Evolutionary conservation across 2,329 filamentous ascomycete genomes (phyloP), one percentile per base, ranked within the genome.

Genomic region (Fusarium sulawesiense): DNA sequence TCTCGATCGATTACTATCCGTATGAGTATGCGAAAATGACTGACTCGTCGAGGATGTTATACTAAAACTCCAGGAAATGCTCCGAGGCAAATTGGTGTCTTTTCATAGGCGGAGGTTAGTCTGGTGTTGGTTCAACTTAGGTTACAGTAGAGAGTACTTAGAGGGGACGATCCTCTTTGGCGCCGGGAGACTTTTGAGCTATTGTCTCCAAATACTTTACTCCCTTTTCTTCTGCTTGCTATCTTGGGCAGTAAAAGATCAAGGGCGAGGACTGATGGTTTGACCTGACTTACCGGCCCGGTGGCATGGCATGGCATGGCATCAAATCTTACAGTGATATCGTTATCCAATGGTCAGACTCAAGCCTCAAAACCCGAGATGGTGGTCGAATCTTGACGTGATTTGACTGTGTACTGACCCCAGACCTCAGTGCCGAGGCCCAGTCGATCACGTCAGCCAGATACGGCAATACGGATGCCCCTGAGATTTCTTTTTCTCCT

Each of bases 361-460:
- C 30, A 27, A 25, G 18, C 41, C 53, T 47, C 27, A 29, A 58
- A 50, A 64, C 50, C 61, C 59, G 40, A 64, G 30, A 23, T 60
- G 34, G 23, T 34, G 62, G 53, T 65, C 41, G 23, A 53, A 23
- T 56, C 37, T 37, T 37, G 34, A 37, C 18, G 34, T 44, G 56
- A 60, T 60, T 25, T 47, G 45, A 48, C 29, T 46, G 20, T 45
- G 16, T 25, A 34, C 20, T 18, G 41, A 18, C n/a, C 34, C 32
- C 50, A 49, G 37, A 23, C 16, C n/a, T 49, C 29, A 66, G 66
- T 69, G 66, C 66, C 66, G 67, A 50, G 21, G 10, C 12, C 9
- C 21, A 56, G 53, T 56, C 50, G 42, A 57, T 66, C 61, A 56
- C 66, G 66, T 61, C 66, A 69, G 66, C 67, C 54, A 70, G 18